Conservation (phyloP, 345 rosid species). For the Pseudoturritis turrita region DNA sequence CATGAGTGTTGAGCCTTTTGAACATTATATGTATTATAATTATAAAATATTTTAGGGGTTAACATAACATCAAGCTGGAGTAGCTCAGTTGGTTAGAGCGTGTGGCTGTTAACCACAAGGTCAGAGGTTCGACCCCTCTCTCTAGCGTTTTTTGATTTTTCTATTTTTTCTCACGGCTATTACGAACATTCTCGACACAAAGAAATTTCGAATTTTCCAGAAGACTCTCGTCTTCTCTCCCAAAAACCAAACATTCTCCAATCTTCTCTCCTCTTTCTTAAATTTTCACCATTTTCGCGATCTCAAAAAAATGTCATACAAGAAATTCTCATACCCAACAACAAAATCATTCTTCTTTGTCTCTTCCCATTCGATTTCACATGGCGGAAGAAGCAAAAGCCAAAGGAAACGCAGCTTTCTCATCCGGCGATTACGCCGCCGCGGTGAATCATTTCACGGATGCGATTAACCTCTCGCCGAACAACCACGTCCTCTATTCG, state of each 20-base stretch:
- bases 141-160: neutral
- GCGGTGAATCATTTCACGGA: slow-evolving; percentile 79
- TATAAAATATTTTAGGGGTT: too few species aligned
- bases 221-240: slow-evolving; percentile 15
- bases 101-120: slow-evolving; percentile 96
- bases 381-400: slow-evolving; percentile 87
- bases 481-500: slow-evolving; percentile 85
- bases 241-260: neutral
- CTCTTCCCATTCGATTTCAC: neutral
- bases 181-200: slow-evolving; percentile 16
- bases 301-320: neutral
- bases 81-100: slow-evolving; percentile 95
- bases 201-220: slow-evolving; percentile 12
- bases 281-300: neutral
- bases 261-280: neutral
- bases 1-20: too few species aligned
- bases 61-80: too few species aligned
- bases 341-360: neutral
- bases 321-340: neutral
- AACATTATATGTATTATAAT: too few species aligned
- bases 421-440: slow-evolving; percentile 67
- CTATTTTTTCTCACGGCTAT: neutral
- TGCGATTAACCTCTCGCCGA: slow-evolving; percentile 67
- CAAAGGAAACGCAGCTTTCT: slow-evolving; percentile 89
- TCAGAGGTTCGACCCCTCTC: slow-evolving; percentile 57